Evolutionary conservation across 331 rosid genomes (phyloP).

Genomic region (Quercus lobata): DNA sequence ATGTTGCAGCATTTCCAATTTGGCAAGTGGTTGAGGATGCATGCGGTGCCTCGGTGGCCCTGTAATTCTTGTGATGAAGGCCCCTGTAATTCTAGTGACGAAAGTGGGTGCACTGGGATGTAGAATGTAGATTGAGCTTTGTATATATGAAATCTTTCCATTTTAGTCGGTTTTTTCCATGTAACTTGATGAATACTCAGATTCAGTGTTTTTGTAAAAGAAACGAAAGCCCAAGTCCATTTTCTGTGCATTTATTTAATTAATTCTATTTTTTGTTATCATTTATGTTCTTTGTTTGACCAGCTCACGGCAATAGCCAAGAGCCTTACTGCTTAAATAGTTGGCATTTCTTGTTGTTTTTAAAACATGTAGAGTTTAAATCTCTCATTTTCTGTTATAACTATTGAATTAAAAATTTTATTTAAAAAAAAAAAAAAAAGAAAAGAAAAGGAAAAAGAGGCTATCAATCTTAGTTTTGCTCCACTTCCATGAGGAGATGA

Average conservation of each 20-base stretch:
- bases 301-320: no score
- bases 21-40: background rate
- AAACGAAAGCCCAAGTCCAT: background rate
- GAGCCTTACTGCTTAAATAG: no score
- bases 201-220: background rate
- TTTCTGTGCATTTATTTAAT: background rate
- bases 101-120: background rate
- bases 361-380: no score
- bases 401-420: no score
- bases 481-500: no score
- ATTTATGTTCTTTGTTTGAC: background rate
- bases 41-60: background rate
- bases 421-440: no score
- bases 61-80: background rate
- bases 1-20: conserved; percentile 15
- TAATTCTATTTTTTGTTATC: background rate
- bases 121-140: background rate
- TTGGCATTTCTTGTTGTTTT: no score
- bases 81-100: background rate
- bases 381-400: no score
- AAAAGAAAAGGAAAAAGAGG: fast-evolving
- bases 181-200: background rate
- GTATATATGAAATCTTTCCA: conserved; percentile 4
- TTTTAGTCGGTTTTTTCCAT: background rate
- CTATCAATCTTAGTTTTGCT: no score